These are phyloP conservation scores for Trichophyton verrucosum DNA, from an alignment of 2,329 filamentous ascomycete genomes.

Conservation along the genomic window DNA sequence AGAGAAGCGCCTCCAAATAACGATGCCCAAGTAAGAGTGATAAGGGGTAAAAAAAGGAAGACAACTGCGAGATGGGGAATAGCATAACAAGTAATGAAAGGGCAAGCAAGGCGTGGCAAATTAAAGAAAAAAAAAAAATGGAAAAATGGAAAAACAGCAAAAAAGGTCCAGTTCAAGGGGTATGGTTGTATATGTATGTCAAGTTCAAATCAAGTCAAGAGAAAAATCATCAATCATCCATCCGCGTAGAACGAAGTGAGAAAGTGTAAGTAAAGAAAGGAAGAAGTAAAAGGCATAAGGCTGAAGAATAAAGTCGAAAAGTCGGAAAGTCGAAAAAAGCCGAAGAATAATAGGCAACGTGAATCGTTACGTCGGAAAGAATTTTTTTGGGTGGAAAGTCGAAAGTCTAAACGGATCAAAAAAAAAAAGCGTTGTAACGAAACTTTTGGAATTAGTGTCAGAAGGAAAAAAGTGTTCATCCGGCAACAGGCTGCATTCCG, in stretches of 20 bases:
- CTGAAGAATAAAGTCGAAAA: neutral
- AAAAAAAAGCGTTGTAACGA: neutral
- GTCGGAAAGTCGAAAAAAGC: neutral
- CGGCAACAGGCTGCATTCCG: slow-evolving; percentile 27
- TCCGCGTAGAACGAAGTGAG: slow-evolving; percentile 10
- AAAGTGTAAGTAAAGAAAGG: slow-evolving; percentile 13
- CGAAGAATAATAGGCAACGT: neutral
- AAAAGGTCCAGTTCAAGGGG: neutral
- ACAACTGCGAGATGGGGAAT: slow-evolving; percentile 15
- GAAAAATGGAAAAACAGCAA: slow-evolving; percentile 11
- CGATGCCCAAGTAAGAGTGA: slow-evolving; percentile 14
- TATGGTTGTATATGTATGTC: neutral
- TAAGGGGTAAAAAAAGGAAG: slow-evolving; percentile 14
- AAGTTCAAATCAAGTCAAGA: neutral
- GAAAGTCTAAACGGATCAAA: neutral
- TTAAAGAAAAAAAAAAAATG: slow-evolving; percentile 10
- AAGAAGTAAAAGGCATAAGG: neutral
- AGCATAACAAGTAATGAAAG: neutral
- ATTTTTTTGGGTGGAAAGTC: neutral
- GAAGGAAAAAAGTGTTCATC: slow-evolving; percentile 12
- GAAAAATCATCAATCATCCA: slow-evolving; percentile 8
- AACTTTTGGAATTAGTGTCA: neutral
- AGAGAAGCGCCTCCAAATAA: slow-evolving; percentile 16
- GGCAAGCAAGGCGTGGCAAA: neutral
- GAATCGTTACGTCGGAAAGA: slow-evolving; percentile 2